Evolutionary conservation across 495 filamentous ascomycete species (phyloP).

Genomic region (Aspergillus wentii): DNA sequence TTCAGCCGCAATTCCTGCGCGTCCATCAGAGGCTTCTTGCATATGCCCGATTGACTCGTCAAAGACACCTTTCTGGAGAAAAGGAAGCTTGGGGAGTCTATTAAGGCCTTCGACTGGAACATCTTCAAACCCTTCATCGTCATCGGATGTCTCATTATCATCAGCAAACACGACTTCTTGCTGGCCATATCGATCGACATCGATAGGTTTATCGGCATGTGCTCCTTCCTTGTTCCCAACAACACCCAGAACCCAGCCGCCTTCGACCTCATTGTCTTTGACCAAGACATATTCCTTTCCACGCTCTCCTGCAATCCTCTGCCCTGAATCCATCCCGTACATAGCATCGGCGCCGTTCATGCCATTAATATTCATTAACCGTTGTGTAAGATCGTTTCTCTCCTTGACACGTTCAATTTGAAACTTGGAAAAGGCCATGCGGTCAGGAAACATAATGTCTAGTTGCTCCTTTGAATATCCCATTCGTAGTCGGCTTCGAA

Average conservation of each 20-base stretch:
- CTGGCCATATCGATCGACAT: conserved; percentile 68
- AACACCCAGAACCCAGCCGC: conserved; percentile 95
- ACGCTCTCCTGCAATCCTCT: conserved; percentile 81
- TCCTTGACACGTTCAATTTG: conserved; percentile 92
- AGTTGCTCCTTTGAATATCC: conserved; percentile 94
- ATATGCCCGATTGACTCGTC: conserved; percentile 34
- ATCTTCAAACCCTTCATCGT: conserved; percentile 83
- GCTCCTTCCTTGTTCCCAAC: conserved; percentile 79
- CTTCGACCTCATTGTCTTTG: conserved; percentile 89
- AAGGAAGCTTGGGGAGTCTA: conserved; percentile 64
- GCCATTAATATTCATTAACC: conserved; percentile 90
- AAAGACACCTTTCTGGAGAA: conserved; percentile 33
- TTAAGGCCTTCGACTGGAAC: conserved; percentile 94
- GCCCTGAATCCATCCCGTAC: conserved; percentile 54
- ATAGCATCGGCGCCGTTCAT: conserved; percentile 73
- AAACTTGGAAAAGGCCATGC: conserved; percentile 96
- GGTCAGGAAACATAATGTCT: conserved; percentile 91
- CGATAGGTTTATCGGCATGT: conserved; percentile 75
- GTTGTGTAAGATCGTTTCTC: conserved; percentile 90
- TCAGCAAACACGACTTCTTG: conserved; percentile 43
- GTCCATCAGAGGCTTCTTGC: conserved; percentile 38
- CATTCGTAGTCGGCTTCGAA: conserved; percentile 87
- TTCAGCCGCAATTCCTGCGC: conserved; percentile 15
- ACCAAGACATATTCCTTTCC: conserved; percentile 93
- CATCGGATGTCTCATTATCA: conserved; percentile 46